A percentile compares a stretch with the other conserved stretches of the same genome.
phyloP scores from a whole-genome alignment of 2,329 filamentous ascomycete species.

The Chaetomium globosum region DNA sequence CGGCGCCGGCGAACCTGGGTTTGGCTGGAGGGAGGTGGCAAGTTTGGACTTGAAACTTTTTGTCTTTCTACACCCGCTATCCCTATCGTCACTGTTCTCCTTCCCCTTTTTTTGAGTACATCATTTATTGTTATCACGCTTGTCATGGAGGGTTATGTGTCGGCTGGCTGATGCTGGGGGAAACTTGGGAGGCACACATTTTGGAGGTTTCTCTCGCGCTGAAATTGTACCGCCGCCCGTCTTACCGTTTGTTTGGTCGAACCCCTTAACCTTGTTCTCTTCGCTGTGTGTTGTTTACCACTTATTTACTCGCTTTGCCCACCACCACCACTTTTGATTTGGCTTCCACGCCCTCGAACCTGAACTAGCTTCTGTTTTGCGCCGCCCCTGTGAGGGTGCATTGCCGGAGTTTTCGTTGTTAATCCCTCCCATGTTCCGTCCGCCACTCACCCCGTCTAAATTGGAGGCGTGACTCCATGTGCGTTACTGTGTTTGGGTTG shows the following conservation, averaged over 20 bases:
- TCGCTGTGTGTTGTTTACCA: conserved; percentile 14
- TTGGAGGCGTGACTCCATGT: not conserved
- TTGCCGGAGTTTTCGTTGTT: not conserved
- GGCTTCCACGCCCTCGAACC: not conserved
- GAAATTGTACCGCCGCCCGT: not conserved
- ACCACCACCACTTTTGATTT: not conserved
- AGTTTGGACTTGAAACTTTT: not conserved
- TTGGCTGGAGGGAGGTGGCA: not conserved
- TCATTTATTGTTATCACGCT: not conserved
- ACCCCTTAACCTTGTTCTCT: not conserved
- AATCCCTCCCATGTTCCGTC: not conserved
- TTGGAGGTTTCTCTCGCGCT: not conserved
- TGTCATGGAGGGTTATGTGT: not conserved
- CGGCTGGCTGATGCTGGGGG: conserved; percentile 15
- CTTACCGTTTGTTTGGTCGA: not conserved
- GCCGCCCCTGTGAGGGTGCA: not conserved
- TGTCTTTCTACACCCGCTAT: not conserved
- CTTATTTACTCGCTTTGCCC: not conserved
- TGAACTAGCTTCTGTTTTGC: conserved; percentile 1
- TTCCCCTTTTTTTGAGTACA: not conserved
- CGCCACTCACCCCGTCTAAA: not conserved
- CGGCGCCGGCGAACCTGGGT: conserved; percentile 3
- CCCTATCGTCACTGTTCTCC: not conserved
- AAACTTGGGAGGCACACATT: conserved; percentile 3
- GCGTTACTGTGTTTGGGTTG: not conserved